Evolutionary conservation across 345 rosid species (phyloP).

Genomic region (Euphorbia lathyris): DNA sequence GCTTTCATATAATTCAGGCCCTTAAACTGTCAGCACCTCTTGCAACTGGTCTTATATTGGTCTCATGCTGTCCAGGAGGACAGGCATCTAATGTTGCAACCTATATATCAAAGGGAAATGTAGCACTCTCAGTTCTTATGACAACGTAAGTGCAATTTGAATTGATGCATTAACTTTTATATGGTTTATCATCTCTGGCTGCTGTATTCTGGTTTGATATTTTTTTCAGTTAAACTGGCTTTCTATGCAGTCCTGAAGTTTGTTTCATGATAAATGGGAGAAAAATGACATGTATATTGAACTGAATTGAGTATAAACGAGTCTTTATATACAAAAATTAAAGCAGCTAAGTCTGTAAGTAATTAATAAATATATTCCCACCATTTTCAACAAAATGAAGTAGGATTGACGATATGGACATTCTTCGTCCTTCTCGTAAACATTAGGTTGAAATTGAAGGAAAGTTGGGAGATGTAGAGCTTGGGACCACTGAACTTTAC

Average conservation of each 20-base stretch:
- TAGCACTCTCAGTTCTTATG: slow-evolving; percentile 97
- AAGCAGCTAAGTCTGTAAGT: too few relatives aligned
- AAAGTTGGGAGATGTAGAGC: too few relatives aligned
- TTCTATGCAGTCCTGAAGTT: neutral
- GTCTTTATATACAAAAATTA: neutral
- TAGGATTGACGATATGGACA: too few relatives aligned
- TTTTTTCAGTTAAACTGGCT: neutral
- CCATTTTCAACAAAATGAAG: too few relatives aligned
- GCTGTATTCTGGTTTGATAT: neutral
- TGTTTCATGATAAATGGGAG: neutral
- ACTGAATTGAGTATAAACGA: neutral
- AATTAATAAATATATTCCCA: too few relatives aligned
- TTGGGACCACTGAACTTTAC: too few relatives aligned
- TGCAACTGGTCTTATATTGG: slow-evolving; percentile 93
- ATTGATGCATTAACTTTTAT: slow-evolving; percentile 5
- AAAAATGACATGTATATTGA: neutral
- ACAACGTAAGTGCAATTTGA: slow-evolving; percentile 60
- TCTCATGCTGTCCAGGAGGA: slow-evolving; percentile 98
- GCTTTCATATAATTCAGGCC: slow-evolving; percentile 39
- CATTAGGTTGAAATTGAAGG: too few relatives aligned
- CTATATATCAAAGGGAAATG: slow-evolving; percentile 92
- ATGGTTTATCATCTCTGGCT: slow-evolving; percentile 14
- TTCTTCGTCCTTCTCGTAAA: too few relatives aligned
- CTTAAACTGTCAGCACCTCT: slow-evolving; percentile 93
- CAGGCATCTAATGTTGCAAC: slow-evolving; percentile 98